phyloP scores from a whole-genome alignment of 257 asterid genomes.

The Ophiorrhiza pumila region DNA sequence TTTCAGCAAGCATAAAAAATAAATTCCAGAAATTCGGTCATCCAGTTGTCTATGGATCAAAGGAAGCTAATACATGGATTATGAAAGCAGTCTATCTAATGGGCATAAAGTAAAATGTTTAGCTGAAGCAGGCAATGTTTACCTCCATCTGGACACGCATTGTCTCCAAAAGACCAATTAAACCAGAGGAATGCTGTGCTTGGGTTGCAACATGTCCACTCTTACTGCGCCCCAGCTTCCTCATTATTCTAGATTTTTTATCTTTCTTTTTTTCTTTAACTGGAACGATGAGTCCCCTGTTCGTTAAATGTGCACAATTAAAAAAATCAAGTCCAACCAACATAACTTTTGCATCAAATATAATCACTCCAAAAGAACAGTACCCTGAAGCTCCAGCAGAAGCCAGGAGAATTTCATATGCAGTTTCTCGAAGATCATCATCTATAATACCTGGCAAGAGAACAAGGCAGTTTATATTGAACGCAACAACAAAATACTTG shows the following conservation, averaged over 20 bases:
- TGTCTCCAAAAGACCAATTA: conserved; percentile 87
- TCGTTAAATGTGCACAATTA: conserved; percentile 22
- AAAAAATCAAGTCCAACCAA: conserved; percentile 19
- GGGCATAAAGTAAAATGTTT: background rate
- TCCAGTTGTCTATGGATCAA: background rate
- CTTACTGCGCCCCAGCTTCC: conserved; percentile 84
- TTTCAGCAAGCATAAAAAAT: background rate
- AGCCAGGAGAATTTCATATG: conserved; percentile 92
- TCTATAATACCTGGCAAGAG: conserved; percentile 58
- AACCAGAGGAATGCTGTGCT: conserved; percentile 66
- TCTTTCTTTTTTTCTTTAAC: conserved; percentile 87
- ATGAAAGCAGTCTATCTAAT: background rate
- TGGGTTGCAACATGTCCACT: conserved; percentile 53
- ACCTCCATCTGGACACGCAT: conserved; percentile 99
- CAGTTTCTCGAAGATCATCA: conserved; percentile 93
- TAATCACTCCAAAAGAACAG: conserved; percentile 4
- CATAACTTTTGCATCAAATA: conserved; percentile 18
- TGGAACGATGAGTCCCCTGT: conserved; percentile 94
- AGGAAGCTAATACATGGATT: background rate
- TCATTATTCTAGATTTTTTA: conserved; percentile 71
- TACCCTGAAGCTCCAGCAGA: conserved; percentile 99
- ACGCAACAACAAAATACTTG: background rate
- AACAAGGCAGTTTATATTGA: background rate
- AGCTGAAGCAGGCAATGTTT: conserved; percentile 7
- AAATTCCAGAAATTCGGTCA: background rate